Evolutionary conservation across 116 monocot genomes (phyloP), one percentile per base, ranked within the genome.

Genomic region (Trichopus zeylanicus): DNA sequence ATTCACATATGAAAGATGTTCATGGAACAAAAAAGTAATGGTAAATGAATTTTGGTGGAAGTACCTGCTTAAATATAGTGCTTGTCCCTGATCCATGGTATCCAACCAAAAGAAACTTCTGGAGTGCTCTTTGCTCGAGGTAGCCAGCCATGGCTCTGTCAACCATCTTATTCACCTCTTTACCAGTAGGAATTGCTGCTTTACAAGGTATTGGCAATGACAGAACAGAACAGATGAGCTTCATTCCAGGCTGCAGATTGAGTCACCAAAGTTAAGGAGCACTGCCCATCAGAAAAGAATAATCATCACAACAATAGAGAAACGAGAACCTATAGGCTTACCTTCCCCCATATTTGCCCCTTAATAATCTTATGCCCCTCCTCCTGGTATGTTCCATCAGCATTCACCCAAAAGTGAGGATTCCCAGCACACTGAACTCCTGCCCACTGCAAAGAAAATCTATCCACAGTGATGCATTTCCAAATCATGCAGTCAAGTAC

Each of bases 321-420:
- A 62, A 19, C 5, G 21, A 49, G 49, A 24, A 21, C 4, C 49
- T 22, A 49, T 49, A 22, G 22, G 23, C 30, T 39, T 35, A 98
- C 98, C 99, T 79, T 92, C 55, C 71, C 74, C 99, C 99, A 99
- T 54, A 99, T 68, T 23, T 83, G 70, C 16, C 99, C 99, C 60
- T 82, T 99, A 46, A 83, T 74, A 55, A 75, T 92, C 66, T 85
- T 99, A 58, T 88, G 88, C 3, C 99, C 99, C 70, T 99, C 99
- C 55, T 99, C 99, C 67, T 78, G 85, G 73, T 99, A 99, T 24
- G 92, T 73, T 31, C 99, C 99, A 79, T 99, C 99, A 66, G 92
- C 70, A 89, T 99, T 86, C 67, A 99, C 73, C 99, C 99, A 99
- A 68, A 88, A 99, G 38, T 99, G 99, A 65, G 99, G 99, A 56